Base-by-base conservation (phyloP, 2,329 filamentous ascomycete genomes). In the Nemania sp. region DNA sequence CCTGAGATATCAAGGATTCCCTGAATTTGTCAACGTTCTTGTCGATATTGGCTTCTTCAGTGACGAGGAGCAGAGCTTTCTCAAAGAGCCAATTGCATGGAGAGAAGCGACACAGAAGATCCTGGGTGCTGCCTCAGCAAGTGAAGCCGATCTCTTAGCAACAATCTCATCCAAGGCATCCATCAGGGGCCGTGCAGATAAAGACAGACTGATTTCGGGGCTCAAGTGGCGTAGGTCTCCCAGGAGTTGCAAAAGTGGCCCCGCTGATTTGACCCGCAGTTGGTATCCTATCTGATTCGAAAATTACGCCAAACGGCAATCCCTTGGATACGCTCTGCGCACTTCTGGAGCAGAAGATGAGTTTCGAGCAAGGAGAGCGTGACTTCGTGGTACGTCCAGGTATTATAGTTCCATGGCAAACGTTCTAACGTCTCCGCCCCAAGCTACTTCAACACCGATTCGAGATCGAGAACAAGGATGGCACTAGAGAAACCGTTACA, bases 241-340 rank as follows among this genome's bases (percentile, higher is more conserved):
- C 6, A 7, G 11, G 3, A 12, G 22, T 11, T 23, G 2, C 5
- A 20, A n/a, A n/a, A n/a, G n/a, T n/a, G n/a, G n/a, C 26, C n/a
- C 6, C 14, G 7, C 23, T 47, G 20, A 22, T 17, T 0, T 22
- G 11, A 19, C 6, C 86, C 4, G 31, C 43, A 52, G n/a, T 45
- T n/a, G 12, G 20, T 6, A 7, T 20, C 3, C 6, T 52, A n/a
- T 17, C 52, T 40, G 39, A 57, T 19, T 56, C 49, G 6, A 33
- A 58, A 30, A 54, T 43, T 34, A 24, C 41, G 11, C 55, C 55
- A 1, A 41, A 24, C n/a, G 88, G 86, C 46, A 96, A 90, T 77
- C 88, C 91, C 3, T 82, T 96, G 20, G 92, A 96, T 73, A 93
- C 89, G n/a, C 84, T 96, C 33, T 96, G 91, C 76, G 91, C 90